These are phyloP conservation scores for Daldinia concentrica DNA, from an alignment of 495 filamentous ascomycete genomes.

Conservation along the genomic window DNA sequence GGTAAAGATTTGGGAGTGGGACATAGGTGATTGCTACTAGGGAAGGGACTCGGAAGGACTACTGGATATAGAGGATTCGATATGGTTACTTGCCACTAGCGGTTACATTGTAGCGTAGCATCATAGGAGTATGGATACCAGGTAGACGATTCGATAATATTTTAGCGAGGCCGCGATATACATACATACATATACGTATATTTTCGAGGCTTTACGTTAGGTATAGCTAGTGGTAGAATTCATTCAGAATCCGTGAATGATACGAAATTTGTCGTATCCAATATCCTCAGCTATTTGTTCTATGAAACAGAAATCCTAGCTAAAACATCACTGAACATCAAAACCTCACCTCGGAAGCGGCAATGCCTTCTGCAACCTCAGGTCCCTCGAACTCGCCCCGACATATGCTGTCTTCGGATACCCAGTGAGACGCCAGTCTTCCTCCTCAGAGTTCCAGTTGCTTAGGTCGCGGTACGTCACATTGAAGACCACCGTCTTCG, in stretches of 20 bases:
- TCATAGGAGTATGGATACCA: background rate
- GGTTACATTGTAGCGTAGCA: conserved; percentile 6
- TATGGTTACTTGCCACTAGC: background rate
- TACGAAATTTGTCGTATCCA: background rate
- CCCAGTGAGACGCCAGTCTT: conserved; percentile 75
- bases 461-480: conserved; percentile 77
- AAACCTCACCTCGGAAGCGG: conserved; percentile 5
- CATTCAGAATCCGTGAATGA: background rate
- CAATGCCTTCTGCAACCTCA: conserved; percentile 34
- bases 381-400: conserved; percentile 51
- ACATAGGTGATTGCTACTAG: background rate
- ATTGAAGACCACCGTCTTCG: conserved; percentile 68
- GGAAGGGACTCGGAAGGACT: too few species aligned
- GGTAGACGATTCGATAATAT: background rate
- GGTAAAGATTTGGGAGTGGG: background rate
- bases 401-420: conserved; percentile 52
- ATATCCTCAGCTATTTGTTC: background rate
- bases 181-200: background rate
- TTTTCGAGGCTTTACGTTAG: too few species aligned
- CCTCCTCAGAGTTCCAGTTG: conserved; percentile 79
- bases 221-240: background rate
- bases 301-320: background rate
- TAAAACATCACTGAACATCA: background rate
- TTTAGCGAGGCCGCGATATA: background rate
- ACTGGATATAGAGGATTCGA: background rate